Evolutionary conservation across 768 basidiomycete genomes (phyloP), one percentile per base, ranked within the genome.

Genomic region (Trametes sanguinea): DNA sequence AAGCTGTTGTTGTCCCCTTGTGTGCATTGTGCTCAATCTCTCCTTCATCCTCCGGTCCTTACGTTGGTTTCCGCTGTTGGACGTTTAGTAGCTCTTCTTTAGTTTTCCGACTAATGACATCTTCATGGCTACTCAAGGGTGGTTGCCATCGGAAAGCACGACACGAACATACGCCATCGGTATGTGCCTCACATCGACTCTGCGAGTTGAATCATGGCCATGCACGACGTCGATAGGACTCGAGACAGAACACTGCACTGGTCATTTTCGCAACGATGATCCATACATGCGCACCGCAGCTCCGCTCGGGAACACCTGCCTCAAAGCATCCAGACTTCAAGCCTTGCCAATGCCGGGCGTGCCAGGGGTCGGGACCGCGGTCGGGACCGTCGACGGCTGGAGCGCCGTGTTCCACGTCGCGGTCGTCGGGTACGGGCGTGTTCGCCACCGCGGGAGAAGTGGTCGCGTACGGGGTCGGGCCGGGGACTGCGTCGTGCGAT

Each of bases 371-470:
- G 64, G 64, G 22, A 63, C 59, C 27, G 67, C 71, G 22, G 80
- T 81, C 27, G 81, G 80, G 32, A 79, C 77, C 27, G 80, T 78
- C 47, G 74, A 69, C 29, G 82, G 81, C 66, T 82, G 81, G 10
- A 73, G 69, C 2, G 77, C 77, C 10, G 81, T 82, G 72, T 80
- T 79, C 80, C 80, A 82, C 16, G 80, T 82, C 14, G 81, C 80
- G 29, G 80, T 78, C 3, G 78, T 78, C 13, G 80, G 79, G 62
- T 68, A 83, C n/a, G 3, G 78, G 59, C 27, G 80, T 80, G 17
- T 73, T 73, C 11, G 78, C 82, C 30, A 80, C 73, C 6, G 79
- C 54, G 6, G 79, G 73, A 16, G 75, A 75, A 17, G 78, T 60
- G 22, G 73, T 72, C 30, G 76, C 80, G 70, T 82, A 84, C 17